These are phyloP conservation scores for Fusarium sp. DNA, from an alignment of 2,329 filamentous ascomycete genomes.

Conservation along the genomic window DNA sequence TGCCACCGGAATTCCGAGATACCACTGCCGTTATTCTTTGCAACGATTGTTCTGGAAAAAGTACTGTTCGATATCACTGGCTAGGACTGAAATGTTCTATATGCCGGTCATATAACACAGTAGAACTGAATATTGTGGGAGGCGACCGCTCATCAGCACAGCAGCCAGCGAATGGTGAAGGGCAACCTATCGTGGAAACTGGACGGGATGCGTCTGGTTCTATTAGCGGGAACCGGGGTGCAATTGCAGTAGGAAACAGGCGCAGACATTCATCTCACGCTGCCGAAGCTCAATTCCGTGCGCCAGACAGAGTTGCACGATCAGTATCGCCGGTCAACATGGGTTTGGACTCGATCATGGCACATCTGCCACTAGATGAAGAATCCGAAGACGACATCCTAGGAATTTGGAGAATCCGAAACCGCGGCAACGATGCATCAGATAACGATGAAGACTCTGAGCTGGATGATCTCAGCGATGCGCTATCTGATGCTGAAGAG, in stretches of 20 bases:
- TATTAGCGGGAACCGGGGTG: constrained; percentile 20
- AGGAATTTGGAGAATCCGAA: constrained; percentile 64
- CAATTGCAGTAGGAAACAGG: constrained; percentile 41
- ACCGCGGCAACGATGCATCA: constrained; percentile 60
- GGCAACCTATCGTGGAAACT: constrained; percentile 23
- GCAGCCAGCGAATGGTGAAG: constrained; percentile 40
- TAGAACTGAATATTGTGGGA: constrained; percentile 70
- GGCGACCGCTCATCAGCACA: constrained; percentile 46
- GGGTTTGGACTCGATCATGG: constrained; percentile 42
- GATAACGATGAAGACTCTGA: constrained; percentile 61
- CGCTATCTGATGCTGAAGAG: constrained; percentile 55
- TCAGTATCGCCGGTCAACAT: constrained; percentile 56
- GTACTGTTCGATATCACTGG: constrained; percentile 92
- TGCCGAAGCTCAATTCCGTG: constrained; percentile 46
- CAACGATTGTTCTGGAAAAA: constrained; percentile 93
- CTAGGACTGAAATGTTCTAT: constrained; percentile 88
- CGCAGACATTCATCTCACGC: constrained; percentile 55
- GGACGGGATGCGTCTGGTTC: constrained; percentile 20
- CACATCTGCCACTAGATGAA: constrained; percentile 48
- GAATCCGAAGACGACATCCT: constrained; percentile 68
- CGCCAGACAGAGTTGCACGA: constrained; percentile 56
- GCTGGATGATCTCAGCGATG: constrained; percentile 55
- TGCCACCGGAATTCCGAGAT: constrained; percentile 85
- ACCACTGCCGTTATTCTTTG: constrained; percentile 88
- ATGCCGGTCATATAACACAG: constrained; percentile 77